Base-by-base conservation (phyloP, 768 basidiomycete species). In the Auricularia sp. region DNA sequence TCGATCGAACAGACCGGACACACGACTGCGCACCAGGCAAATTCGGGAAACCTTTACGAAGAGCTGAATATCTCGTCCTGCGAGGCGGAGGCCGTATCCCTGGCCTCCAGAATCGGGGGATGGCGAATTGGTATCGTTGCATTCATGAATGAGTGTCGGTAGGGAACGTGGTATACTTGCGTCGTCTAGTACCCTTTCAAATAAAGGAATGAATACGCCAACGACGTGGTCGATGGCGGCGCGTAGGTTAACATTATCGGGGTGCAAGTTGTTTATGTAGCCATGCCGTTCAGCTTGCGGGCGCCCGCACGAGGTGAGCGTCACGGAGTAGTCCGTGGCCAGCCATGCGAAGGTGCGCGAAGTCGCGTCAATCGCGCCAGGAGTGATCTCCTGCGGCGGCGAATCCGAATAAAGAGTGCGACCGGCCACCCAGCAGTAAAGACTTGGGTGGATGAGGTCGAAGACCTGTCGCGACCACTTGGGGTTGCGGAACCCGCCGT, bases 141-240 rank as follows among this genome's bases (percentile, higher is more conserved):
- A 14, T 42, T 42, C 39, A 14, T 42, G 13, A 42, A 42, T 42
- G 39, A 42, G 39, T 42, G 39, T 42, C 39, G 39, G 39, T 42
- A 42, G 47, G 47, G 47, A 21, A 18, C 47, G 47, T 16, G 5
- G 21, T 8, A 18, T 51, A 18, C 18, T 51, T 21, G 47, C 14
- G 21, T 51, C 47, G 47, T 21, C 21, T 18, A 75, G 68, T 7
- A 69, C 68, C 34, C 64, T 54, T 42, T 76, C 69, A 72, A 74
- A 76, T 5, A 75, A 65, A 3, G 76, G 75, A 54, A 77, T 70
- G 45, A 75, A 67, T n/a, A 54, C 63, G 1, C 61, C 67, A 59
- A 77, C 72, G 51, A 75, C 65, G 8, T 70, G 29, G 61, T 64
- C 3, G 35, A 51, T 14, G 29, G 36, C 64, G 65, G 47, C 39